Conservation (phyloP, 176 grass and related monocot genomes). For the Aegilops tauschii region DNA sequence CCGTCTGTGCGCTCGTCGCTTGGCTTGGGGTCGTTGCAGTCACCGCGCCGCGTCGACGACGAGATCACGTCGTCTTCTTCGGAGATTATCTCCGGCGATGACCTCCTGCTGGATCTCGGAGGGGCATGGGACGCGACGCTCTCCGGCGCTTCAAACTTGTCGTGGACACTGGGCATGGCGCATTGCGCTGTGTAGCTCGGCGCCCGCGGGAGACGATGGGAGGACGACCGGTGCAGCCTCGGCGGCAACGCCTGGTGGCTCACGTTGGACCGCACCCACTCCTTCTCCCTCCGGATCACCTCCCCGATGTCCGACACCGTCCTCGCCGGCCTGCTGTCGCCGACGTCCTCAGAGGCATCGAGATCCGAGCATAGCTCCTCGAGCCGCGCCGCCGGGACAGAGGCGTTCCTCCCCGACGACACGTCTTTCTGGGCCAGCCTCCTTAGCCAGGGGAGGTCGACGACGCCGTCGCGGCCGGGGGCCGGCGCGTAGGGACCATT, state of each 20-base stretch:
- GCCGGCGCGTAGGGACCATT: not conserved
- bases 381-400: slow-evolving; percentile 18
- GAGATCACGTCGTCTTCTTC: slow-evolving; percentile 27
- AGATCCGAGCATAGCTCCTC: slow-evolving; percentile 42
- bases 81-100: slow-evolving; percentile 44
- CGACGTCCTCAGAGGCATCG: not conserved
- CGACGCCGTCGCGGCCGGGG: not conserved
- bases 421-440: slow-evolving; percentile 19
- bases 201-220: slow-evolving; percentile 22
- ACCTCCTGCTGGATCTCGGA: not conserved
- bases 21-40: not conserved
- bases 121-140: slow-evolving; percentile 12
- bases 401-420: slow-evolving; percentile 29
- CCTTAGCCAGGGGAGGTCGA: slow-evolving; percentile 44
- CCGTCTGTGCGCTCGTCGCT: not conserved
- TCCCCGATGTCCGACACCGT: slow-evolving; percentile 37
- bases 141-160: slow-evolving; percentile 15
- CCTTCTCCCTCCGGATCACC: slow-evolving; percentile 30
- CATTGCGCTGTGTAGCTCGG: slow-evolving; percentile 22
- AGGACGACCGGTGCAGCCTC: slow-evolving; percentile 29
- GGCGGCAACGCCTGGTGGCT: slow-evolving; percentile 9
- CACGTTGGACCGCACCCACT: slow-evolving; percentile 16
- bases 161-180: not conserved
- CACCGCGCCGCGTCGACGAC: not conserved
- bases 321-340: slow-evolving; percentile 20